Evolutionary conservation across 805 yeast species (phyloP).

Genomic region (Debaryomyces tyrocola): DNA sequence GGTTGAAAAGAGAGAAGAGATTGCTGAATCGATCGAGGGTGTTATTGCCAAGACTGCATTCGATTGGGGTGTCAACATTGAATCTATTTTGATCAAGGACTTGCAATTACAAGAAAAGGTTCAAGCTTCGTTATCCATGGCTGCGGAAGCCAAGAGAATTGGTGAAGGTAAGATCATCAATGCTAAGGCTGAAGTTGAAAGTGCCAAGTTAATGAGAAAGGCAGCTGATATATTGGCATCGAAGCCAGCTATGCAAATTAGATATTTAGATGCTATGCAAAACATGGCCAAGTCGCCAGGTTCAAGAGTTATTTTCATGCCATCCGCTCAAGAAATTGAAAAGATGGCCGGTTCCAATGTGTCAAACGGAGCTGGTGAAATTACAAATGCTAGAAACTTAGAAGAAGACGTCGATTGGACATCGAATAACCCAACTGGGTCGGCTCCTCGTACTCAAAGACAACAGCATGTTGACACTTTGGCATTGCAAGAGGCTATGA

Average conservation of each 20-base stretch:
- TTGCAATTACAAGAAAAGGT: conserved; percentile 54
- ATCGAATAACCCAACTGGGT: conserved; percentile 6
- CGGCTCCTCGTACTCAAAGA: conserved; percentile 4
- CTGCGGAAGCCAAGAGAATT: conserved; percentile 72
- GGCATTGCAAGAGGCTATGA: conserved; percentile 35
- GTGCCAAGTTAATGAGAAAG: conserved; percentile 73
- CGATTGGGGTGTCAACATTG: conserved; percentile 71
- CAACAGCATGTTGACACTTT: conserved; percentile 20
- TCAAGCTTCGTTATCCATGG: conserved; percentile 63
- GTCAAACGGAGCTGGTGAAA: background rate
- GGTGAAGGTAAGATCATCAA: conserved; percentile 76
- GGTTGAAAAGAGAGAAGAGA: conserved; percentile 70
- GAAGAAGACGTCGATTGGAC: conserved; percentile 25
- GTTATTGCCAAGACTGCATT: conserved; percentile 61
- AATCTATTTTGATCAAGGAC: conserved; percentile 68
- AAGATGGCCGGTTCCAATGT: conserved; percentile 30
- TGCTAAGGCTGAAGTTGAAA: conserved; percentile 74
- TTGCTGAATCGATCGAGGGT: conserved; percentile 62
- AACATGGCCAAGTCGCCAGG: conserved; percentile 62
- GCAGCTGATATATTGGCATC: conserved; percentile 76
- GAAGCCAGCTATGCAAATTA: conserved; percentile 75
- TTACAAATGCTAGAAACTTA: conserved; percentile 7
- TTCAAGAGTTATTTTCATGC: conserved; percentile 76
- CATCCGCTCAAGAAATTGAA: conserved; percentile 47
- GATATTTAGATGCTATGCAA: conserved; percentile 79